Base-by-base conservation (phyloP, 768 basidiomycete species). In the Mrakia gelida region DNA sequence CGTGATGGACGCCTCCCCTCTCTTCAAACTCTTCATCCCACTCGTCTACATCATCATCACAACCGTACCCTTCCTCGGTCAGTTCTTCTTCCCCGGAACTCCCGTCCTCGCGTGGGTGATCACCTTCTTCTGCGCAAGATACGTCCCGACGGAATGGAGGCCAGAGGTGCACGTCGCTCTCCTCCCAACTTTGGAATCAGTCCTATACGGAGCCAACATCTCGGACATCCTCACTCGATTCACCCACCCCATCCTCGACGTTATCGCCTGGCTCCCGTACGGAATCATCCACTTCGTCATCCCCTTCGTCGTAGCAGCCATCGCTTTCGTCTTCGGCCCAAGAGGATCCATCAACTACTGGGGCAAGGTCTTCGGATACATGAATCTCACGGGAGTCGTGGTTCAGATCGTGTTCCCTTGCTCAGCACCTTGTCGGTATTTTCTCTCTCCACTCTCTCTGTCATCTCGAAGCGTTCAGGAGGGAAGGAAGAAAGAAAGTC, bases 181-280 rank as follows among this genome's bases (percentile, higher is more conserved):
- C 15, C 90, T 99, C 8, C 96, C 97, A 0, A 96, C 96, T 0
- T 89, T 98, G 74, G 97, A 99, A 83, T 90, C 92, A 28, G 94
- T 97, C 41, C 88, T 98, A 6, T 98, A 97, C 84, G 97, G 97
- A 2, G 96, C 95, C n/a, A 98, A 98, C 85, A 94, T 98, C 77
- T 96, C 94, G 52, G 95, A 98, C 85, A 91, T 98, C 83, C 90
- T 98, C 79, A 98, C 96, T 32, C 89, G 94, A 26, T 95, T 90
- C 85, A 98, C 96, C 15, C 93, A 96, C 82, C 92, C 95, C 23
- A 81, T 93, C 62, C 90, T 99, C 79, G 96, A 98, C 84, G 89
- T 98, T 81, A 82, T 97, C 62, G 95, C 96, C 0, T 98, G 96
- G 97, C 83, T 98, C 0, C 95, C 97, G 0, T 99, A 99, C 81